A percentile compares a stretch with the other conserved stretches of the same genome.
Conservation (phyloP, 768 basidiomycete genomes). For the Xerocomellus chrysenteron region DNA sequence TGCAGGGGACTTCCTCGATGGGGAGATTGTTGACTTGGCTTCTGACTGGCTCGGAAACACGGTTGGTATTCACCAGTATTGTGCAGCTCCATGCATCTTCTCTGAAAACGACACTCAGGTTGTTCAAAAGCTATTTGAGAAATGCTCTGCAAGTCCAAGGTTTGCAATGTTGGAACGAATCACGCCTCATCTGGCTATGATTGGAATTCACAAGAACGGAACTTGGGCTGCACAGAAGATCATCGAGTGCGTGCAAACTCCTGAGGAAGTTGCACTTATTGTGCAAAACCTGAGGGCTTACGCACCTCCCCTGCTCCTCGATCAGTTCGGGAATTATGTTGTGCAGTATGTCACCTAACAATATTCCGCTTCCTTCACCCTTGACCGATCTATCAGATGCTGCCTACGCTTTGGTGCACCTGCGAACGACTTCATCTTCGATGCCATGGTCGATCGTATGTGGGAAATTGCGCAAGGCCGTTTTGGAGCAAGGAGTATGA, state of each 20-base stretch:
- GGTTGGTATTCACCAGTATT: conserved; percentile 21
- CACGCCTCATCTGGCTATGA: conserved; percentile 91
- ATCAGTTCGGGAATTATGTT: conserved; percentile 93
- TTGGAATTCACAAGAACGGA: conserved; percentile 99
- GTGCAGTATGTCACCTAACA: conserved; percentile 64
- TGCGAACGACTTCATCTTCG: conserved; percentile 93
- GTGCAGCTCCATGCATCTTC: background rate
- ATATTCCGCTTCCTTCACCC: background rate
- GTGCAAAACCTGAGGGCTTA: conserved; percentile 88
- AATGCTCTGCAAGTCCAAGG: conserved; percentile 72
- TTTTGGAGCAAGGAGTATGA: conserved; percentile 96
- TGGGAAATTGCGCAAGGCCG: conserved; percentile 99
- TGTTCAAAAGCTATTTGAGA: conserved; percentile 96
- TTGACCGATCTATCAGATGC: conserved; percentile 50
- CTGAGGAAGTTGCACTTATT: conserved; percentile 84
- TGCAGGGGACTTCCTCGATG: conserved; percentile 86
- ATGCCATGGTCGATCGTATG: conserved; percentile 95
- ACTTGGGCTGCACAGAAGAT: conserved; percentile 99
- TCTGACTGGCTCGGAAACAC: conserved; percentile 99
- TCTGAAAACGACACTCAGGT: conserved; percentile 48
- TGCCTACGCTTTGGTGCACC: conserved; percentile 90
- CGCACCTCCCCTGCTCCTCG: conserved; percentile 88
- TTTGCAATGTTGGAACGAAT: conserved; percentile 93
- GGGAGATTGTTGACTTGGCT: conserved; percentile 92
- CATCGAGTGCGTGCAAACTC: conserved; percentile 88